Conservation (phyloP, 495 filamentous ascomycete genomes). For the Parmelia sp. region DNA sequence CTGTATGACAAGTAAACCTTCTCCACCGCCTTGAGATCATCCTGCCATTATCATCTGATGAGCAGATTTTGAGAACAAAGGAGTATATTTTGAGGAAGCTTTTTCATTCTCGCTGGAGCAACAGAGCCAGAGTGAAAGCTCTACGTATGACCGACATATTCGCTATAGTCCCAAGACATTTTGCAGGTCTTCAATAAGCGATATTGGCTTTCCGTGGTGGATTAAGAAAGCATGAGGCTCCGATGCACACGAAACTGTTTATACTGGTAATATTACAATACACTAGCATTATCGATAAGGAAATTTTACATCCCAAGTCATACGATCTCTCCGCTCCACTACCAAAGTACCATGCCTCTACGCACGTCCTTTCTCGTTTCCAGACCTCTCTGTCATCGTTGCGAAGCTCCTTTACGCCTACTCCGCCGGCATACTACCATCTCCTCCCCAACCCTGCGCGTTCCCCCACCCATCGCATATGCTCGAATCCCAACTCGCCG, state of each 20-base stretch:
- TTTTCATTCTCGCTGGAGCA: neutral
- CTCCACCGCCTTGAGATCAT: neutral
- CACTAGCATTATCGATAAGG: neutral
- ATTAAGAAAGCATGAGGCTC: too few species aligned
- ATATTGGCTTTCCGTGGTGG: neutral
- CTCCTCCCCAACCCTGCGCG: constrained; percentile 21
- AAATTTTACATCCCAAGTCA: neutral
- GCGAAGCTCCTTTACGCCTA: neutral
- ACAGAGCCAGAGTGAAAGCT: neutral
- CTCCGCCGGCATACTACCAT: neutral
- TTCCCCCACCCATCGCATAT: constrained; percentile 39
- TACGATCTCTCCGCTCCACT: neutral
- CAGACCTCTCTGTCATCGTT: neutral
- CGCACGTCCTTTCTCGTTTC: neutral
- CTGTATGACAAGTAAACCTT: neutral
- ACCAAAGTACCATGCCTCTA: constrained; percentile 7
- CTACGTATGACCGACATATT: neutral
- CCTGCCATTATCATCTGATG: neutral
- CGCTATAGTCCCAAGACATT: neutral
- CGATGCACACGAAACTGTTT: too few species aligned
- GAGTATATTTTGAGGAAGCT: neutral
- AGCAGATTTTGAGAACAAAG: neutral
- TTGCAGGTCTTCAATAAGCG: neutral
- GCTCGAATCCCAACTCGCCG: constrained; percentile 59
- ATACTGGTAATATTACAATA: neutral